These are phyloP conservation scores for Tripterygium wilfordii DNA, from an alignment of 177 flowering plant genomes.

Conservation along the genomic window DNA sequence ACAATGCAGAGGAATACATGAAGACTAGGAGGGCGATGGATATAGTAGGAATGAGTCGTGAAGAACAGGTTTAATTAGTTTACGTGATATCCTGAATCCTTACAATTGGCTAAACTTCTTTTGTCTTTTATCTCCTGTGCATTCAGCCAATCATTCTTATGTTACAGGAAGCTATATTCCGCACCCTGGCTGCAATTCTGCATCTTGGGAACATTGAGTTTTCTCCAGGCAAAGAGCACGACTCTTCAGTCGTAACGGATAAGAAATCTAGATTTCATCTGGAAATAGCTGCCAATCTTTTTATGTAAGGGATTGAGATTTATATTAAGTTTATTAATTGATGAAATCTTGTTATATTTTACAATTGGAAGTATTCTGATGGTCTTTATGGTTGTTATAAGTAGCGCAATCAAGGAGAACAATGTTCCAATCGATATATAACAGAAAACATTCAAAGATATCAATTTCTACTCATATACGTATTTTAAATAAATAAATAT, in stretches of 20 bases:
- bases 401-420: too few species aligned
- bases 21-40: conserved; percentile 97
- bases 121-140: not conserved
- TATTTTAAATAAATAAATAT: too few species aligned
- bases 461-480: too few species aligned
- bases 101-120: not conserved
- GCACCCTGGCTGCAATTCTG: conserved; percentile 88
- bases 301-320: conserved; percentile 64
- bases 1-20: conserved; percentile 73
- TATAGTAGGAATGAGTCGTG: conserved; percentile 88
- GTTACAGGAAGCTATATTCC: conserved; percentile 85
- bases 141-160: too few species aligned
- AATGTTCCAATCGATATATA: too few species aligned
- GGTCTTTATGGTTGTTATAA: too few species aligned
- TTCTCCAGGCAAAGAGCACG: conserved; percentile 97
- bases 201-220: conserved; percentile 94
- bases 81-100: not conserved
- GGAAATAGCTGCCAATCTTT: conserved; percentile 76
- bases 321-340: too few species aligned
- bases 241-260: conserved; percentile 80
- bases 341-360: too few species aligned
- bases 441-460: too few species aligned
- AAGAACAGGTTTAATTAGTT: conserved; percentile 67
- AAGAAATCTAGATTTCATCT: conserved; percentile 74
- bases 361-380: too few species aligned